Conservation (phyloP, 768 basidiomycete genomes). For the Sistotremastrum niveocremeum region DNA sequence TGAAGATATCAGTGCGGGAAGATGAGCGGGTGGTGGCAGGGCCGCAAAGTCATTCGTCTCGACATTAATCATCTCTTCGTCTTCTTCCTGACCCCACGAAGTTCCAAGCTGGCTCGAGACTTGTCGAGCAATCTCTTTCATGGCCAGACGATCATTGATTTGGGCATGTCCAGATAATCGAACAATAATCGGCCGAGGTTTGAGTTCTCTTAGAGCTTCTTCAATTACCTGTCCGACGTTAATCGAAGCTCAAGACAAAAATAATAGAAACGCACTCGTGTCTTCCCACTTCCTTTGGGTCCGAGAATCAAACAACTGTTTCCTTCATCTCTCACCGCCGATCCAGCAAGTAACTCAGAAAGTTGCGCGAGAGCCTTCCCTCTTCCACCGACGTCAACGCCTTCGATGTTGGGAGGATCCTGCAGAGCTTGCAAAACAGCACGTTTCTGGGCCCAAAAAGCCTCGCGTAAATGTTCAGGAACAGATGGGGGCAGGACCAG, state of each 20-base stretch:
- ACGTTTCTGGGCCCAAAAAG: constrained; percentile 43
- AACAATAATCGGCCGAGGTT: constrained; percentile 51
- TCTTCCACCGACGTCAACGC: constrained; percentile 24
- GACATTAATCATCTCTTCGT: constrained; percentile 19
- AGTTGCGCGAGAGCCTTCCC: constrained; percentile 42
- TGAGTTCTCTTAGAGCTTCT: constrained; percentile 33
- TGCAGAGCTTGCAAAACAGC: constrained; percentile 37
- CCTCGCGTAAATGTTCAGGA: constrained; percentile 30
- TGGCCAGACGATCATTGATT: constrained; percentile 74
- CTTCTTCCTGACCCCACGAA: constrained; percentile 31
- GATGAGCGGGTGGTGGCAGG: constrained; percentile 53
- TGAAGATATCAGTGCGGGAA: constrained; percentile 60
- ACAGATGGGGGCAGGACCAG: constrained; percentile 14
- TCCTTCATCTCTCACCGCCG: constrained; percentile 70
- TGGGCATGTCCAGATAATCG: constrained; percentile 80
- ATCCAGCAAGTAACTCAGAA: constrained; percentile 52
- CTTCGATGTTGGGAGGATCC: constrained; percentile 13
- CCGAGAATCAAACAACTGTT: constrained; percentile 88
- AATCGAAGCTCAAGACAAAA: neutral
- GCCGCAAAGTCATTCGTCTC: constrained; percentile 8
- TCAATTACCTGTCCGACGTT: constrained; percentile 39
- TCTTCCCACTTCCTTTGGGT: constrained; percentile 78
- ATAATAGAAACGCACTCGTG: constrained; percentile 34
- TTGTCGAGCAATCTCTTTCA: constrained; percentile 85
- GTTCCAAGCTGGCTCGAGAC: constrained; percentile 64